A percentile compares a stretch with the other conserved stretches of the same genome.
Conservation (phyloP, 352 stramenopile genomes). For the Globisporangium irregulare region DNA sequence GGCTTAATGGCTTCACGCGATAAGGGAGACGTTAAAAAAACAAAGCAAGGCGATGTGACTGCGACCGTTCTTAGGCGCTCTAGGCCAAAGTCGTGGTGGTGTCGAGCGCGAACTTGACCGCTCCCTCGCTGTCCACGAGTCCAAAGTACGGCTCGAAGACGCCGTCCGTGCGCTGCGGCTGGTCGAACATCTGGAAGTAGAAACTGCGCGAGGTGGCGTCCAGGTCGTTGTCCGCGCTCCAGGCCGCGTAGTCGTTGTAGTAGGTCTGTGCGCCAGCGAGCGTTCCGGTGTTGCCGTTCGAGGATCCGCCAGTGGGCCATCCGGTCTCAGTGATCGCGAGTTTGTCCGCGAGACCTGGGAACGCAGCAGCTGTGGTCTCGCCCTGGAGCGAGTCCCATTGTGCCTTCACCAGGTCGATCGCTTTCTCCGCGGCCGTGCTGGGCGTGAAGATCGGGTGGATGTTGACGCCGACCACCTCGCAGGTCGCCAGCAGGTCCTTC, state of each 20-base stretch:
- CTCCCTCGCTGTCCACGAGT: conserved; percentile 30
- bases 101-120: conserved; percentile 38
- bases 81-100: not conserved
- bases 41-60: not conserved
- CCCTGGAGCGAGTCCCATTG: conserved; percentile 46
- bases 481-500: conserved; percentile 40
- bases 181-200: conserved; percentile 70
- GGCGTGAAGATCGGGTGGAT: conserved; percentile 64
- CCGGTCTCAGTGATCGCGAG: conserved; percentile 59
- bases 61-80: not conserved
- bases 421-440: conserved; percentile 27
- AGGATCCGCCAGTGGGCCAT: conserved; percentile 46
- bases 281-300: conserved; percentile 41
- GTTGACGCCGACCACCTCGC: conserved; percentile 69
- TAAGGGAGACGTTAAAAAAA: not conserved
- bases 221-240: conserved; percentile 25
- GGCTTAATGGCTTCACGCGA: not conserved
- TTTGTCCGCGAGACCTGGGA: conserved; percentile 43
- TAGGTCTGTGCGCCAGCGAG: conserved; percentile 36
- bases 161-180: conserved; percentile 37
- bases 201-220: conserved; percentile 28
- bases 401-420: conserved; percentile 36
- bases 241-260: conserved; percentile 36
- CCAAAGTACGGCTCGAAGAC: conserved; percentile 54
- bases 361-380: conserved; percentile 30